phyloP scores from a whole-genome alignment of 1,284 basidiomycete genomes.

The Cutaneotrichosporon sp. region DNA sequence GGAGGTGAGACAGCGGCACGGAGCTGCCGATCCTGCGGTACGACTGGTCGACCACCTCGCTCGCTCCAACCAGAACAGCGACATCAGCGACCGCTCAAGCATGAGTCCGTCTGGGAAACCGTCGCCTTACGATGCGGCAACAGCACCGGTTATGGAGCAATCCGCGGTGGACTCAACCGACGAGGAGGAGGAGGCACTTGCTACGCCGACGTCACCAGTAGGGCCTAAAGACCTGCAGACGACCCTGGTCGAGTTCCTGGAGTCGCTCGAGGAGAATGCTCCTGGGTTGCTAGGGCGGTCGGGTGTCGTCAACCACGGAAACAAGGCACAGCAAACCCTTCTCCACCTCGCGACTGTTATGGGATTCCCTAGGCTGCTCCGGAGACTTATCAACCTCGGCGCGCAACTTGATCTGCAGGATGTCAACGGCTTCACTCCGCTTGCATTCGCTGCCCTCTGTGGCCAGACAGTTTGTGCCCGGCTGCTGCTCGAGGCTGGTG shows the following conservation, averaged over 20 bases:
- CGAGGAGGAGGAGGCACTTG: not conserved
- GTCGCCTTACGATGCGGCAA: conserved; percentile 18
- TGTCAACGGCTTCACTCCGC: conserved; percentile 80
- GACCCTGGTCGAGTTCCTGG: conserved; percentile 70
- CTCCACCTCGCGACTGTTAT: conserved; percentile 82
- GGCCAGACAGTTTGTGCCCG: conserved; percentile 63
- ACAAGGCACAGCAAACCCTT: conserved; percentile 65
- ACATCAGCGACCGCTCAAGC: conserved; percentile 32
- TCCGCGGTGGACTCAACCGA: conserved; percentile 37
- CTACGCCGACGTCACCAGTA: conserved; percentile 36
- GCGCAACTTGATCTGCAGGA: conserved; percentile 81
- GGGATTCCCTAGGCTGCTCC: conserved; percentile 67
- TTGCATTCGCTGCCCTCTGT: conserved; percentile 77
- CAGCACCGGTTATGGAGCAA: not conserved
- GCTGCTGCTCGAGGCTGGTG: conserved; percentile 70
- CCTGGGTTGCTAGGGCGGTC: conserved; percentile 48
- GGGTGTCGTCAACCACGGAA: conserved; percentile 62
- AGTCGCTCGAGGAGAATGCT: conserved; percentile 31
- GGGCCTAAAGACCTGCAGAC: conserved; percentile 57
- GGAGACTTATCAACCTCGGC: conserved; percentile 66
- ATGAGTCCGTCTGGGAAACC: conserved; percentile 23
- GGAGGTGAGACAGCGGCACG: conserved; percentile 36
- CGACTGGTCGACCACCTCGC: conserved; percentile 35
- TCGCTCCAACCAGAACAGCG: conserved; percentile 24
- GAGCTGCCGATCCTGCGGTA: conserved; percentile 32